Percentiles rank a stretch among this genome's conserved stretches.
phyloP scores from a whole-genome alignment of 2,329 filamentous ascomycete genomes.

The Cercospora nicotianae region DNA sequence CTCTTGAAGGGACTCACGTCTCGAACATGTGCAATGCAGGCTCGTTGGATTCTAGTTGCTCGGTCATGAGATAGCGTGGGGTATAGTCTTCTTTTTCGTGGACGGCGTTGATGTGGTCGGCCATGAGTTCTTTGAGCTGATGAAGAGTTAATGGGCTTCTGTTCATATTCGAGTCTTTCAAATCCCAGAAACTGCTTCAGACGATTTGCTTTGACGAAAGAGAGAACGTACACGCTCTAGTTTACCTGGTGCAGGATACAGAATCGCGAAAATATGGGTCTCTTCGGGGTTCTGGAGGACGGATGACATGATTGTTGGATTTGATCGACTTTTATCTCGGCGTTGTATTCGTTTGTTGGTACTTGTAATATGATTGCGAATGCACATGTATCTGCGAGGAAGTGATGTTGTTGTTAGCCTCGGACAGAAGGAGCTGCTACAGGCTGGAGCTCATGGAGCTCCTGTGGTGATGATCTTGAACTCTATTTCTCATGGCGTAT shows the following conservation, averaged over 20 bases:
- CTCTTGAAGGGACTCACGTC: too few species aligned
- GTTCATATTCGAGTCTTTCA: too few species aligned
- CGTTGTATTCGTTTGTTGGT: neutral
- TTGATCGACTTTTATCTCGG: too few species aligned
- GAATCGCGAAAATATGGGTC: conserved; percentile 25
- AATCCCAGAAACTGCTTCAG: too few species aligned
- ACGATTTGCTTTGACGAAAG: too few species aligned
- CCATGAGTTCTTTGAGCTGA: conserved; percentile 26
- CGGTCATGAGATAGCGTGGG: conserved; percentile 27
- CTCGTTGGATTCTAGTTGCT: conserved; percentile 25
- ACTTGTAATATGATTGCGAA: neutral
- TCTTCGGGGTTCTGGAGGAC: conserved; percentile 20
- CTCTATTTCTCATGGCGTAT: neutral
- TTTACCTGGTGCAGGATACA: conserved; percentile 24
- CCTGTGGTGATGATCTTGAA: neutral
- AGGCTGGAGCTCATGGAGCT: too few species aligned
- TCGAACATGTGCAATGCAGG: conserved; percentile 30
- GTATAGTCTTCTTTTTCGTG: conserved; percentile 29
- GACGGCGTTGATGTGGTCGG: conserved; percentile 19
- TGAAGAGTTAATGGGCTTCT: too few species aligned
- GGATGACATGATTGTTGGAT: conserved; percentile 11
- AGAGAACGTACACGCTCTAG: conserved; percentile 18
- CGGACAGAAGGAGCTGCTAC: neutral
- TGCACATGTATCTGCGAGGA: neutral
- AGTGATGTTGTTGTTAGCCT: neutral